Base-by-base conservation (phyloP, 139 green algal genomes). In the Chlorella sp. region DNA sequence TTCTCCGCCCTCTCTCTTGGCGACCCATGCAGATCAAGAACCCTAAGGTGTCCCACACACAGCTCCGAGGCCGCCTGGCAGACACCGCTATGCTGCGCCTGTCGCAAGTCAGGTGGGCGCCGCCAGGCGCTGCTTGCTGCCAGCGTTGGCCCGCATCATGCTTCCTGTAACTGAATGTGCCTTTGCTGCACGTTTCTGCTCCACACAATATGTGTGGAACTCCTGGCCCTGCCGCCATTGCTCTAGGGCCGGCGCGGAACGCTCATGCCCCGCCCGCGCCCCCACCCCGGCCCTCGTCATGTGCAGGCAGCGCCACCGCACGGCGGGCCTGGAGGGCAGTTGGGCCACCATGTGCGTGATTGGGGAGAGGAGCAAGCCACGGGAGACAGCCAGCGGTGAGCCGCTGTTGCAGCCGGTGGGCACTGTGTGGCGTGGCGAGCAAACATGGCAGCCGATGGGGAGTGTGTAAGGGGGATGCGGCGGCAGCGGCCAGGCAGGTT, bases 271-370 rank as follows among this genome's bases (percentile, higher is more conserved):
- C 81, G 5, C 34, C 57, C 37, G n/a, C 48, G 9, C 40, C 24
- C 32, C 80, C 80, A 1, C 80, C 14, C 28, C 30, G 39, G 15
- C 78, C 78, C 42, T 68, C 18, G 2, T 14, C 48, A 22, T 48
- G 32, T 78, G 68, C 89, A 86, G 89, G 78, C 42, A 69, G 81
- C 40, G 89, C 28, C 64, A 91, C 61, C 36, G 79, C 21, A 85
- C 61, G 5, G 60, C 82, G 5, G 66, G 81, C 26, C 48, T 91
- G 48, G 84, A 89, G n/a, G 82, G 71, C 28, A 68, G 40, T 34
- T 95, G 93, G 93, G 90, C 80, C 0, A 93, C 92, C 18, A 83
- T 95, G 32, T 82, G 57, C 24, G 90, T 94, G 71, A 36, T 95
- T 39, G 88, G 87, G 30, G 91, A 94, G 66, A 93, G 93, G 85